These are phyloP conservation scores for Silene latifolia DNA, from an alignment of 148 eudicot species.

Conservation along the genomic window DNA sequence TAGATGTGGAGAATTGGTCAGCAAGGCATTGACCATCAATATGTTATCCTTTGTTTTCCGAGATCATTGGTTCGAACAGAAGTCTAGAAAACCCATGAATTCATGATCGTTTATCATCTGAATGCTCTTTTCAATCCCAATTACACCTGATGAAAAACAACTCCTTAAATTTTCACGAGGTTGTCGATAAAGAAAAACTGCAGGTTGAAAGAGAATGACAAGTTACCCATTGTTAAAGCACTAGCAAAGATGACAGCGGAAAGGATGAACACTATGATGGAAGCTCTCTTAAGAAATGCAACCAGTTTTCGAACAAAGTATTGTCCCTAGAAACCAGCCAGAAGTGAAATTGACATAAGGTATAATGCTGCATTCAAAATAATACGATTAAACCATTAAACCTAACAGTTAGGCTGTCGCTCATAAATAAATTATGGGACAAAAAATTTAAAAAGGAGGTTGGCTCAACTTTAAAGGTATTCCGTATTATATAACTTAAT, in stretches of 20 bases:
- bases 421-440: too few species aligned
- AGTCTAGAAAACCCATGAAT: slow-evolving; percentile 89
- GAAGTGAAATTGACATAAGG: slow-evolving; percentile 61
- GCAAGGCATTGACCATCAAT: not conserved
- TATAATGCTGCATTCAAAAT: slow-evolving; percentile 54
- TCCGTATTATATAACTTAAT: too few species aligned
- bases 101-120: slow-evolving; percentile 62
- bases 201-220: not conserved
- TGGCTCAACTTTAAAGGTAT: too few species aligned
- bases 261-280: slow-evolving; percentile 84
- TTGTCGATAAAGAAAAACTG: not conserved
- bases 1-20: not conserved
- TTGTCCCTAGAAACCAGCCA: slow-evolving; percentile 99
- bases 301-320: slow-evolving; percentile 71
- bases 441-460: too few species aligned
- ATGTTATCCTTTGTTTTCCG: too few species aligned
- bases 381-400: too few species aligned
- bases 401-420: too few species aligned
- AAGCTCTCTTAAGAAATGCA: slow-evolving; percentile 67
- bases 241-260: slow-evolving; percentile 89
- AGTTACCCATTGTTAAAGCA: slow-evolving; percentile 90
- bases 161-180: too few species aligned
- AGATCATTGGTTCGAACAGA: not conserved
- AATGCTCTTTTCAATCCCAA: slow-evolving; percentile 73
- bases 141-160: slow-evolving; percentile 50